phyloP scores from a whole-genome alignment of 495 filamentous ascomycete genomes.

The Immersiella caudata region DNA sequence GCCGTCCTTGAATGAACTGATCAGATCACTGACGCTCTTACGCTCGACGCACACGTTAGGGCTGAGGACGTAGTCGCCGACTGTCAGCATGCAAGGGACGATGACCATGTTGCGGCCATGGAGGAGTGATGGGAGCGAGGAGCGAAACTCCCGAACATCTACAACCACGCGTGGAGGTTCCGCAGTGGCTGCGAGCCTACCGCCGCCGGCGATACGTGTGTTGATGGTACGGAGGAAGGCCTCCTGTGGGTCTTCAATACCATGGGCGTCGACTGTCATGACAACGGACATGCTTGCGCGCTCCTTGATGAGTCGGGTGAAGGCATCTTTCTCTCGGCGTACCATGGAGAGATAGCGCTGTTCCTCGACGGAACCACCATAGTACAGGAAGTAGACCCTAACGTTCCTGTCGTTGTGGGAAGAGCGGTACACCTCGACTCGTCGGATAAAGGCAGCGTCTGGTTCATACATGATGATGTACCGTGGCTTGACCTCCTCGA shows the following conservation, averaged over 20 bases:
- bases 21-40: conserved; percentile 88
- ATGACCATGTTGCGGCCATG: conserved; percentile 85
- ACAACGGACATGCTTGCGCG: conserved; percentile 90
- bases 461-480: conserved; percentile 99
- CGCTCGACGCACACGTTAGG: conserved; percentile 92
- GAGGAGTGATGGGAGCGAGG: conserved; percentile 85
- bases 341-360: conserved; percentile 90
- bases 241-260: conserved; percentile 82
- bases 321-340: conserved; percentile 90
- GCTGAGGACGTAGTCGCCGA: conserved; percentile 93
- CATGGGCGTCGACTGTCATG: conserved; percentile 68
- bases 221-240: conserved; percentile 93
- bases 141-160: conserved; percentile 94
- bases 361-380: conserved; percentile 92
- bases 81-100: conserved; percentile 92
- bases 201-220: conserved; percentile 94
- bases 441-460: conserved; percentile 89
- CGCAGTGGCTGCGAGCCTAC: conserved; percentile 82
- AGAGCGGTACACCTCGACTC: conserved; percentile 93
- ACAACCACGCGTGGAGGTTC: conserved; percentile 92
- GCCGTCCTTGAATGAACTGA: conserved; percentile 87
- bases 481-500: conserved; percentile 88
- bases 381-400: conserved; percentile 94
- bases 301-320: conserved; percentile 90
- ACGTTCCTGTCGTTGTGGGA: conserved; percentile 89